These are phyloP conservation scores for Rutstroemia sp. DNA, from an alignment of 2,329 filamentous ascomycete genomes.

Conservation along the genomic window DNA sequence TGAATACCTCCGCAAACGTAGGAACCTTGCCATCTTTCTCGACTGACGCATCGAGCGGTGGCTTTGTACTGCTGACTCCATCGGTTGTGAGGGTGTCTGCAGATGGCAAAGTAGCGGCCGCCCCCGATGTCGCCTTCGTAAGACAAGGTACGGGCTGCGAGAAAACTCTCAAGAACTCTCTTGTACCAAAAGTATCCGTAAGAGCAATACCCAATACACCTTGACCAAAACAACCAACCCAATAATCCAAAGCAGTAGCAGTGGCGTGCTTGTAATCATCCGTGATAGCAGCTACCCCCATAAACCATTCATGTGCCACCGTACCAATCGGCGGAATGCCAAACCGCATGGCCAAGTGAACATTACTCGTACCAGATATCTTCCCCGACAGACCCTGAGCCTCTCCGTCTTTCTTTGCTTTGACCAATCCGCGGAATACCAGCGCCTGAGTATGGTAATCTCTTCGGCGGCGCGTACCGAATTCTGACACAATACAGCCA, in stretches of 20 bases:
- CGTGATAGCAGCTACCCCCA: conserved; percentile 90
- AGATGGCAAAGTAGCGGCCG: conserved; percentile 23
- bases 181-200: conserved; percentile 94
- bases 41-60: conserved; percentile 35
- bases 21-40: conserved; percentile 34
- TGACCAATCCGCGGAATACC: conserved; percentile 78
- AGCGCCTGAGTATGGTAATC: conserved; percentile 94
- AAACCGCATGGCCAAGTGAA: conserved; percentile 93
- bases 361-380: conserved; percentile 87
- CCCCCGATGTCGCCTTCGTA: conserved; percentile 28
- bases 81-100: not conserved
- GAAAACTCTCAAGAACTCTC: conserved; percentile 81
- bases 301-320: conserved; percentile 97
- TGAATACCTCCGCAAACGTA: conserved; percentile 58
- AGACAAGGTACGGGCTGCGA: conserved; percentile 50
- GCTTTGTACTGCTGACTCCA: not conserved
- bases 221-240: conserved; percentile 85
- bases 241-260: conserved; percentile 76
- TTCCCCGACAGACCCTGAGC: conserved; percentile 61
- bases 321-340: conserved; percentile 80
- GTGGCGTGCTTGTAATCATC: conserved; percentile 80
- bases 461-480: conserved; percentile 79
- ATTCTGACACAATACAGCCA: conserved; percentile 88
- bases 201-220: conserved; percentile 79
- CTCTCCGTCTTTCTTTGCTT: conserved; percentile 65